These are phyloP conservation scores for Leccinellum rugosiceps DNA, from an alignment of 768 basidiomycete species.

Conservation along the genomic window DNA sequence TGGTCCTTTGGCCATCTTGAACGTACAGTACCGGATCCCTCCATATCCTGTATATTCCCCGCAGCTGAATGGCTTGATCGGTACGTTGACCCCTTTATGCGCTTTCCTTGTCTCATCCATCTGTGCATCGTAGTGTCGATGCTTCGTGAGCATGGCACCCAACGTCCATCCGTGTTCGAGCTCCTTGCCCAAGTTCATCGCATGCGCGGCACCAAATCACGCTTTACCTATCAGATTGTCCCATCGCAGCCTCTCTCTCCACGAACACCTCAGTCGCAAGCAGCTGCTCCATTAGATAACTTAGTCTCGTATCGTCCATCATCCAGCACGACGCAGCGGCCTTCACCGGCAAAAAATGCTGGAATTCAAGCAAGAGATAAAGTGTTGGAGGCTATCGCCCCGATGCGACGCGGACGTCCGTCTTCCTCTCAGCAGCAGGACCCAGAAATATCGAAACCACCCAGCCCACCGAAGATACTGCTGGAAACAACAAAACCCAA, in stretches of 20 bases:
- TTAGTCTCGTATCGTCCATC: conserved; percentile 39
- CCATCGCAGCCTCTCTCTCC: conserved; percentile 46
- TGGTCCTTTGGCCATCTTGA: conserved; percentile 92
- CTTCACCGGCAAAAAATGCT: conserved; percentile 33
- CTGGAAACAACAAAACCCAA: conserved; percentile 12
- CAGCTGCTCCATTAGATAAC: conserved; percentile 33
- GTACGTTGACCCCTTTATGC: conserved; percentile 40
- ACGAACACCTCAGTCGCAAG: conserved; percentile 31
- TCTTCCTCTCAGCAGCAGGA: conserved; percentile 35
- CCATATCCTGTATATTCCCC: conserved; percentile 84
- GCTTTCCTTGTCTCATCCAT: conserved; percentile 9
- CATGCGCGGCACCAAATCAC: conserved; percentile 83
- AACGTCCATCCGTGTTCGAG: conserved; percentile 87
- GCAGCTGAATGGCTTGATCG: conserved; percentile 79
- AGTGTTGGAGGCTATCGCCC: conserved; percentile 75
- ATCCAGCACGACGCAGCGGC: conserved; percentile 14
- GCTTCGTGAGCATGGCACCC: conserved; percentile 86
- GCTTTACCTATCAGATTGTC: conserved; percentile 64
- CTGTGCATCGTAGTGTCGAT: conserved; percentile 62
- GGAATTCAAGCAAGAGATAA: conserved; percentile 72
- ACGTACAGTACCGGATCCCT: conserved; percentile 92
- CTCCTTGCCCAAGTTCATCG: conserved; percentile 78
- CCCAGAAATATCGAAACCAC: conserved; percentile 28
- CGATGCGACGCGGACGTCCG: conserved; percentile 73
- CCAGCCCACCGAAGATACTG: conserved; percentile 18